Evolutionary conservation across 305 asterid genomes (phyloP).

Genomic region (Solanum hybrid): DNA sequence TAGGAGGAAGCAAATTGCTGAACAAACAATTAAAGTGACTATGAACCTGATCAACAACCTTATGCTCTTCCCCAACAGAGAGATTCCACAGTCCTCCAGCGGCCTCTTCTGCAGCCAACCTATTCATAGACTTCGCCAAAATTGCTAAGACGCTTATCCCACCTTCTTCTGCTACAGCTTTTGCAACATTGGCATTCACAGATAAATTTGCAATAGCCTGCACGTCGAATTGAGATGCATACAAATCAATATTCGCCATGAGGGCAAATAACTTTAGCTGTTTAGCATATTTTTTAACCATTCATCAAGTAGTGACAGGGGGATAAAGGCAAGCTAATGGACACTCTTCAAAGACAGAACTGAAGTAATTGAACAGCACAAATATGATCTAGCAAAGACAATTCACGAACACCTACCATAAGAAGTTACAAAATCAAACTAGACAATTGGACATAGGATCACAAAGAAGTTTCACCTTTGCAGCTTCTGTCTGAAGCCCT

Average conservation of each 20-base stretch:
- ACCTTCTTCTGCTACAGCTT: slow-evolving; percentile 93
- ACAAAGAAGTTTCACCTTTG: slow-evolving; percentile 44
- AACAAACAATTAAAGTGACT: slow-evolving; percentile 3
- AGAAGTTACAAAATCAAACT: background rate
- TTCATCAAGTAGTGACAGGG: background rate
- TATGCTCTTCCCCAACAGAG: slow-evolving; percentile 91
- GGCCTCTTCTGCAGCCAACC: slow-evolving; percentile 91
- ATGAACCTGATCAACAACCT: slow-evolving; percentile 34
- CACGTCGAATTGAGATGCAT: slow-evolving; percentile 9
- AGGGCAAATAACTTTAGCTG: background rate
- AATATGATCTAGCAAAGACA: background rate
- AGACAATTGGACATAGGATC: background rate
- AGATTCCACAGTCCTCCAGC: slow-evolving; percentile 99
- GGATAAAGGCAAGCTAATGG: background rate
- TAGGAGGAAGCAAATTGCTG: slow-evolving; percentile 8
- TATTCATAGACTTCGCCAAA: slow-evolving; percentile 74
- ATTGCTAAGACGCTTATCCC: slow-evolving; percentile 61
- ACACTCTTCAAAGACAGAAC: background rate
- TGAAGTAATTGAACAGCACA: background rate
- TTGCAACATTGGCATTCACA: slow-evolving; percentile 81
- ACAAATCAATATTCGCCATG: background rate
- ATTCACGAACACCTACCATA: background rate
- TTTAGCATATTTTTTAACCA: background rate
- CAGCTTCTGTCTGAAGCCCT: slow-evolving; percentile 93
- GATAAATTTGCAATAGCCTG: slow-evolving; percentile 94